Percentiles rank a stretch among this genome's conserved stretches.
Conservation (phyloP, 768 basidiomycete species). For the Leccinum imitatum region DNA sequence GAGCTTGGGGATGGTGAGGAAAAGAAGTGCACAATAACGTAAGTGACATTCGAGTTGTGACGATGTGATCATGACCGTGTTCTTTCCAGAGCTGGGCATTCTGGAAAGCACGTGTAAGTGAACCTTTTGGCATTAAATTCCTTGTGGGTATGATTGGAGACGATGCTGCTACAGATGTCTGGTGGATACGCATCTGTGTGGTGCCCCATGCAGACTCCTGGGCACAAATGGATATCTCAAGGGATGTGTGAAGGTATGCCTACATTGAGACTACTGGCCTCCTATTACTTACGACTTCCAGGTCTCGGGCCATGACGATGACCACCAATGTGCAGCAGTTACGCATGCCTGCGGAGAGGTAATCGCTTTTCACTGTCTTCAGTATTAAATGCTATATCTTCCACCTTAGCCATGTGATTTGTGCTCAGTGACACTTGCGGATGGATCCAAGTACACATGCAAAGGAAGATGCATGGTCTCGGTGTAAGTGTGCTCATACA, state of each 20-base stretch:
- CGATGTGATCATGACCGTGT: not conserved
- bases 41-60: slow-evolving; percentile 22
- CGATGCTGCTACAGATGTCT: slow-evolving; percentile 43
- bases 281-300: slow-evolving; percentile 20
- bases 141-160: not conserved
- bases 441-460: slow-evolving; percentile 38
- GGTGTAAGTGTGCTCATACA: slow-evolving; percentile 31
- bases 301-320: slow-evolving; percentile 46
- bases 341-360: slow-evolving; percentile 59
- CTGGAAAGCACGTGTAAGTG: slow-evolving; percentile 54
- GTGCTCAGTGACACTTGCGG: slow-evolving; percentile 22
- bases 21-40: slow-evolving; percentile 47
- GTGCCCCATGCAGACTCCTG: slow-evolving; percentile 44
- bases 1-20: slow-evolving; percentile 35
- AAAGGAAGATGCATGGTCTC: slow-evolving; percentile 42
- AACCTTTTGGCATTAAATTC: slow-evolving; percentile 8
- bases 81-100: slow-evolving; percentile 50
- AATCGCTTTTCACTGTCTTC: not conserved
- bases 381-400: not conserved
- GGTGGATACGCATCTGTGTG: slow-evolving; percentile 54
- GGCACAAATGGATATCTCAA: slow-evolving; percentile 51
- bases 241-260: slow-evolving; percentile 49
- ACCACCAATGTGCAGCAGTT: slow-evolving; percentile 51
- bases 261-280: not conserved
- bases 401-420: slow-evolving; percentile 43